Percentiles rank a stretch among this genome's conserved stretches.
Conservation (phyloP, 176 grass and related monocot genomes). For the Typha latifolia region DNA sequence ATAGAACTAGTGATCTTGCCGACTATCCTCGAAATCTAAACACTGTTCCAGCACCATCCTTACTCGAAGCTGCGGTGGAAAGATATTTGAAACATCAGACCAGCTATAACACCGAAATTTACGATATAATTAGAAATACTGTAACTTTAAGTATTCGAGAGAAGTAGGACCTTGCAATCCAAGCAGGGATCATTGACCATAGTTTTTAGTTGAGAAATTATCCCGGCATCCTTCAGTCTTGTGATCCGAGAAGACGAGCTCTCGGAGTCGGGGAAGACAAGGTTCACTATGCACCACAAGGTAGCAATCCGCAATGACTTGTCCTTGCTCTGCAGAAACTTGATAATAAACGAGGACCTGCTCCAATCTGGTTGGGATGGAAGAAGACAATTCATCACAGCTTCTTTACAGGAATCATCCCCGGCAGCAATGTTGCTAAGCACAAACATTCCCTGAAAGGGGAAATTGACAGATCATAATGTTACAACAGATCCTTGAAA, state of each 20-base stretch:
- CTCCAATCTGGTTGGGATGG: conserved; percentile 14
- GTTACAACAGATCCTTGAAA: too few species aligned
- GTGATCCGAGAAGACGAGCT: conserved; percentile 40
- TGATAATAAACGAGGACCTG: conserved; percentile 35
- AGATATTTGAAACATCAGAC: background rate
- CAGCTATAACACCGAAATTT: background rate
- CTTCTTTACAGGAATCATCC: conserved; percentile 45
- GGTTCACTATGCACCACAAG: conserved; percentile 82
- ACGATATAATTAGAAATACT: background rate
- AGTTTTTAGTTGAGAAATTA: conserved; percentile 73
- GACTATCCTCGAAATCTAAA: conserved; percentile 39
- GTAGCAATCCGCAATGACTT: conserved; percentile 57
- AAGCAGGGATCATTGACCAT: conserved; percentile 83
- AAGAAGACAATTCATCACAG: conserved; percentile 60
- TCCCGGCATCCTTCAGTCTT: conserved; percentile 52
- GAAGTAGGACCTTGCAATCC: conserved; percentile 78
- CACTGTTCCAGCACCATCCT: conserved; percentile 83
- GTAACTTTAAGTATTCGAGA: background rate
- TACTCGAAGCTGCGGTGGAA: conserved; percentile 62
- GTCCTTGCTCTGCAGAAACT: conserved; percentile 83
- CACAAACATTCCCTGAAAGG: conserved; percentile 75
- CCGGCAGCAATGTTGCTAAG: conserved; percentile 80
- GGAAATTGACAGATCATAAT: background rate
- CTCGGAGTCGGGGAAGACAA: conserved; percentile 47
- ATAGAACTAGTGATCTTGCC: conserved; percentile 18